These are phyloP conservation scores for Dictyostelium intermedium DNA, from an alignment of 78 protist genomes.

Conservation along the genomic window DNA sequence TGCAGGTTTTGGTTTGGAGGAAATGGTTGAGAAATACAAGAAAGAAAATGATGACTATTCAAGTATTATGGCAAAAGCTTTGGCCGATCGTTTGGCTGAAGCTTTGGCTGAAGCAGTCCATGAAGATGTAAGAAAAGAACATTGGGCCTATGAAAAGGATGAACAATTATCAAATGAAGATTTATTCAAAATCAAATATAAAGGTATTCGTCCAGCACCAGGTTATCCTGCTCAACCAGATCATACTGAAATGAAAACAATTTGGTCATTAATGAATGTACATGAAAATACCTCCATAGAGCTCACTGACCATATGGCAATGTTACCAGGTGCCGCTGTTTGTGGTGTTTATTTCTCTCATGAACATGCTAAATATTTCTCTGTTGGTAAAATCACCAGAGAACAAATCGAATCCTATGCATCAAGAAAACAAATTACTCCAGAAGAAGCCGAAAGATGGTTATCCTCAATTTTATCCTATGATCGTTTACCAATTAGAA, in stretches of 20 bases:
- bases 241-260: slow-evolving; percentile 97
- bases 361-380: slow-evolving; percentile 95
- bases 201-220: slow-evolving; percentile 99
- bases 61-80: slow-evolving; percentile 95
- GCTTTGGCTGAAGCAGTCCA: slow-evolving; percentile 97
- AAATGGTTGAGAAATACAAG: slow-evolving; percentile 79
- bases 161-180: slow-evolving; percentile 88
- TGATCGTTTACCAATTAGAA: slow-evolving; percentile 77
- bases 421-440: slow-evolving; percentile 82
- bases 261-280: slow-evolving; percentile 90
- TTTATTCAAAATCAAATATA: slow-evolving; percentile 84
- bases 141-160: slow-evolving; percentile 95
- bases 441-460: slow-evolving; percentile 91
- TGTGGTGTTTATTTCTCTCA: slow-evolving; percentile 95
- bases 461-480: slow-evolving; percentile 91
- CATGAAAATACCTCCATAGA: slow-evolving; percentile 40
- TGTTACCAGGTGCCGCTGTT: slow-evolving; percentile 98
- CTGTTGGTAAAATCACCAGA: slow-evolving; percentile 95
- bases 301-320: slow-evolving; percentile 96
- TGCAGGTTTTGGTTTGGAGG: slow-evolving; percentile 94
- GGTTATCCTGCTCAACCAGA: slow-evolving; percentile 99
- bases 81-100: slow-evolving; percentile 97
- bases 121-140: slow-evolving; percentile 88
- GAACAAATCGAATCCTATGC: slow-evolving; percentile 98
- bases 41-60: slow-evolving; percentile 93